These are phyloP conservation scores for Solanum gracilifrons DNA, from an alignment of 257 asterid species.

Conservation along the genomic window DNA sequence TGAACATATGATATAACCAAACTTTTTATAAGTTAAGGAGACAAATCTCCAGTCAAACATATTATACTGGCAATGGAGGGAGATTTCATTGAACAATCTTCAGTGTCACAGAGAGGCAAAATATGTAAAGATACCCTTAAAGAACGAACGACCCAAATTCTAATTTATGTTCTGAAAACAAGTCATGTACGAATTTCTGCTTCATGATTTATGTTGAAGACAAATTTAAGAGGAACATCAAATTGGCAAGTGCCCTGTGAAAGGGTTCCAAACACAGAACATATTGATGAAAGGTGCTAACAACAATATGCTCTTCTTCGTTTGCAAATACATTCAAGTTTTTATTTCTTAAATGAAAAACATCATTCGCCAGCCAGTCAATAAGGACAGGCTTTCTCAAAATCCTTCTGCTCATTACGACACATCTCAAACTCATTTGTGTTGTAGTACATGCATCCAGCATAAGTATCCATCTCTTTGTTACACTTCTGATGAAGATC, in stretches of 20 bases:
- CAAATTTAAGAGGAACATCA: not conserved
- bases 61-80: not conserved
- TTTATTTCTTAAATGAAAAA: not conserved
- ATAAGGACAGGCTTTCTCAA: slow-evolving; percentile 77
- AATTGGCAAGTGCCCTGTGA: not conserved
- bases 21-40: not conserved
- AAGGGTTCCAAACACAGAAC: not conserved
- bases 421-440: slow-evolving; percentile 87
- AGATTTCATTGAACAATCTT: not conserved
- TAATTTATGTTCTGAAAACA: not conserved
- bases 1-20: not conserved
- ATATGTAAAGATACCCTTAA: not conserved
- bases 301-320: not conserved
- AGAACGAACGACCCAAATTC: not conserved
- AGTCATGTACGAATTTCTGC: not conserved
- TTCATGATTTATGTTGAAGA: not conserved
- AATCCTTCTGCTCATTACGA: slow-evolving; percentile 80
- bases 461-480: slow-evolving; percentile 83
- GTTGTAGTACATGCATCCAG: slow-evolving; percentile 90
- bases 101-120: not conserved
- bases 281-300: not conserved
- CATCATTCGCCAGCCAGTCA: not conserved
- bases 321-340: not conserved
- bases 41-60: not conserved
- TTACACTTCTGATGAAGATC: slow-evolving; percentile 78